Evolutionary conservation across 768 basidiomycete species (phyloP).

Genomic region (Nevesoporus exiguus): DNA sequence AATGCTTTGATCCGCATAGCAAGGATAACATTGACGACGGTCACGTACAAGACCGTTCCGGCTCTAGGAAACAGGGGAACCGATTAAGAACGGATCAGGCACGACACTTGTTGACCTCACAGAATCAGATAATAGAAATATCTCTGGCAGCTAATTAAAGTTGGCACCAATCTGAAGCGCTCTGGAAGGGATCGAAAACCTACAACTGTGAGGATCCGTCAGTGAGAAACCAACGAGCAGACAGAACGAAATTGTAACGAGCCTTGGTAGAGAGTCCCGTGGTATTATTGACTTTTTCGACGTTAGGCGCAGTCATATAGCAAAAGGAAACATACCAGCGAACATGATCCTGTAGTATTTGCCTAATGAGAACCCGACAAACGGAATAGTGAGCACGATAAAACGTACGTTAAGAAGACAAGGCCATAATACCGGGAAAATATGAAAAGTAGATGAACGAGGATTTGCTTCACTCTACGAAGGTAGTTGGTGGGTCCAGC

Average conservation of each 20-base stretch:
- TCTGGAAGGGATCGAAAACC: background rate
- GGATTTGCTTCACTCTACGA: background rate
- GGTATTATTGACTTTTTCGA: slow-evolving; percentile 20
- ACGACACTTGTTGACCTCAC: slow-evolving; percentile 3
- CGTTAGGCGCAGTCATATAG: background rate
- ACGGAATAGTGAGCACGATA: background rate
- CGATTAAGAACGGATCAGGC: background rate
- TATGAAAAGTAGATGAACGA: slow-evolving; percentile 19
- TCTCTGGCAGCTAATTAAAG: slow-evolving; percentile 14
- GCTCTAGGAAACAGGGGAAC: slow-evolving; percentile 6
- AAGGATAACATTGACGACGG: slow-evolving; percentile 21
- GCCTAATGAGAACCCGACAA: background rate
- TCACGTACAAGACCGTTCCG: slow-evolving; percentile 17
- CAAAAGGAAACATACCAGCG: slow-evolving; percentile 5
- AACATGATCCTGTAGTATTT: slow-evolving; percentile 13
- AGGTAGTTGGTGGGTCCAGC: background rate
- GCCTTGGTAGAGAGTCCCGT: slow-evolving; percentile 18
- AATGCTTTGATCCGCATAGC: slow-evolving; percentile 20
- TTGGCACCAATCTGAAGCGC: background rate
- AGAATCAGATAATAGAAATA: slow-evolving; percentile 23
- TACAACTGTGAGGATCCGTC: slow-evolving; percentile 15
- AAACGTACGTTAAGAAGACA: slow-evolving; percentile 18
- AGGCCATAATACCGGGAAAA: slow-evolving; percentile 26
- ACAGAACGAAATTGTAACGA: background rate
- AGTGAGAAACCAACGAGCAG: background rate